phyloP scores from a whole-genome alignment of 805 yeast genomes.

The Lachancea mirantina region DNA sequence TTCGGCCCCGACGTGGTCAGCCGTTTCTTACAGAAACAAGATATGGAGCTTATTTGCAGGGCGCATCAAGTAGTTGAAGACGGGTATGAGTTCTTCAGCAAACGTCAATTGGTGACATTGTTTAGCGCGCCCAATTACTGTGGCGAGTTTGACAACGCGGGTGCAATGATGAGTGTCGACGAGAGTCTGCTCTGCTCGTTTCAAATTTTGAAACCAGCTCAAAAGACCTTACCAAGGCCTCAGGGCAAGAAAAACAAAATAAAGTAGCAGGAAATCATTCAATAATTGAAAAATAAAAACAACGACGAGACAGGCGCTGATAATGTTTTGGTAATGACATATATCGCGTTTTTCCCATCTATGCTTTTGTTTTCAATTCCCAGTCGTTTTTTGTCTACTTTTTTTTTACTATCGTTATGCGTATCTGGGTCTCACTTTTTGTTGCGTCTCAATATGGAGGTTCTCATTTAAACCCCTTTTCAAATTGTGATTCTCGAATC shows the following conservation, averaged over 20 bases:
- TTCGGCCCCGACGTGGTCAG: slow-evolving; percentile 99
- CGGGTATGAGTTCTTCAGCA: slow-evolving; percentile 94
- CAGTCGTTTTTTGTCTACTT: no score
- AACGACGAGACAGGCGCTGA: no score
- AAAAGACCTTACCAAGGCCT: slow-evolving; percentile 48
- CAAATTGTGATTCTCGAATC: no score
- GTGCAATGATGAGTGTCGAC: slow-evolving; percentile 99
- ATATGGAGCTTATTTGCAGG: slow-evolving; percentile 95
- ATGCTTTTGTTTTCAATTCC: no score
- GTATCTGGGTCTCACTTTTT: no score
- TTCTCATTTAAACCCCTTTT: no score
- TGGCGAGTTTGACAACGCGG: slow-evolving; percentile 98
- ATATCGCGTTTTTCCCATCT: no score
- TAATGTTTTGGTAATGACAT: no score
- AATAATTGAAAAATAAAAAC: no score
- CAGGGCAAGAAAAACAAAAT: slow-evolving; percentile 32
- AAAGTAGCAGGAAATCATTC: no score
- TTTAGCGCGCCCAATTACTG: slow-evolving; percentile 97
- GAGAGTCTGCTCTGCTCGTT: slow-evolving; percentile 93
- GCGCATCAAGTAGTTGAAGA: slow-evolving; percentile 99
- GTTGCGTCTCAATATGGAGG: no score
- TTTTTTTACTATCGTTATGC: no score
- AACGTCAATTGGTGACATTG: slow-evolving; percentile 90
- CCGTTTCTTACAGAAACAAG: slow-evolving; percentile 92
- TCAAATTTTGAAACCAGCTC: slow-evolving; percentile 96